phyloP scores from a whole-genome alignment of 2,329 filamentous ascomycete species.

The Sclerotinia trifoliorum region DNA sequence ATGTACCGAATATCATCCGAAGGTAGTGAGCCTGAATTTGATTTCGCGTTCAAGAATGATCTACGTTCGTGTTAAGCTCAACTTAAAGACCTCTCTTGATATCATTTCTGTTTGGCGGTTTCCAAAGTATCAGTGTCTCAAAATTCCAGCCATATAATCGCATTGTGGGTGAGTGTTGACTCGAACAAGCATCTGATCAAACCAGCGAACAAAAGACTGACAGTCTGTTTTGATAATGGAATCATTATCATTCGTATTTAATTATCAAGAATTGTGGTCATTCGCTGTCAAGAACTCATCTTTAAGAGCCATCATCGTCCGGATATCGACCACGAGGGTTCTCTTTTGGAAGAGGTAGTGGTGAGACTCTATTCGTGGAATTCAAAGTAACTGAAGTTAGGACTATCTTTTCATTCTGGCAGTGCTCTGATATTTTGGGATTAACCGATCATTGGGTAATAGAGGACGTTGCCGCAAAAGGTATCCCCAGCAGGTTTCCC shows the following conservation, averaged over 20 bases:
- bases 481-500: slow-evolving; percentile 1
- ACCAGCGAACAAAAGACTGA: not conserved
- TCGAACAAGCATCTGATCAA: not conserved
- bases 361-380: not conserved
- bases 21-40: not conserved
- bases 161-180: not conserved
- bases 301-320: not conserved
- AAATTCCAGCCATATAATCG: not conserved
- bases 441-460: not conserved
- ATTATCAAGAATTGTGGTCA: not conserved
- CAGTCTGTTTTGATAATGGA: not conserved
- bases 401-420: not conserved
- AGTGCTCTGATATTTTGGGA: not conserved
- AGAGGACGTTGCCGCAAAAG: not conserved
- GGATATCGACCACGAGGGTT: slow-evolving; percentile 14
- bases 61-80: not conserved
- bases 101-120: not conserved
- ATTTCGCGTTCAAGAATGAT: not conserved
- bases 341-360: not conserved
- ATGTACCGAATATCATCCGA: not conserved
- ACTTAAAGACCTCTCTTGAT: not conserved
- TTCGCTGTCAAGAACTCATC: not conserved
- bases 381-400: not conserved
- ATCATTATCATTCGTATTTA: not conserved
- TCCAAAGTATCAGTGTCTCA: not conserved